phyloP scores from a whole-genome alignment of 306 rosid genomes.

The Castanea mollissima region DNA sequence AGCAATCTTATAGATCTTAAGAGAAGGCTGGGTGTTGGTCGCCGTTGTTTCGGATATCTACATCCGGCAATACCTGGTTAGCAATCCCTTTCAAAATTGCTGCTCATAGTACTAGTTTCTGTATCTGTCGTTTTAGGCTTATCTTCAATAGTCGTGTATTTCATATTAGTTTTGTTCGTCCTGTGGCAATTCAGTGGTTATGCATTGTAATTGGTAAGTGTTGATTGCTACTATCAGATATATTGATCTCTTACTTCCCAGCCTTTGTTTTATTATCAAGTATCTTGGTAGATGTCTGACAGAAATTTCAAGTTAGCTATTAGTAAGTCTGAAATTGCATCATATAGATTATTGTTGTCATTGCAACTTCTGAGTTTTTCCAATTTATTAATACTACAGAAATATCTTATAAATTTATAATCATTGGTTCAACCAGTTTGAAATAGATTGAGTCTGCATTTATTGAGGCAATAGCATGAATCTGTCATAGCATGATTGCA shows the following conservation, averaged over 20 bases:
- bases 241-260: neutral
- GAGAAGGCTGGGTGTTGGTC: constrained; percentile 96
- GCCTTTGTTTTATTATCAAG: neutral
- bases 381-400: neutral
- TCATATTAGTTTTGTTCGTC: neutral
- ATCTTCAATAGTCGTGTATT: constrained; percentile 1
- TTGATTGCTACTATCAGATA: neutral
- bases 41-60: constrained; percentile 91
- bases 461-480: constrained; percentile 1
- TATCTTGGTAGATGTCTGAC: neutral
- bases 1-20: constrained; percentile 96
- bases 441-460: constrained; percentile 9
- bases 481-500: neutral
- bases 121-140: constrained; percentile 11
- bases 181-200: neutral
- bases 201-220: neutral
- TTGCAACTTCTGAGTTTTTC: neutral
- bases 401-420: neutral
- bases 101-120: constrained; percentile 13
- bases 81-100: constrained; percentile 31
- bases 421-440: neutral
- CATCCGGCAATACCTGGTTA: constrained; percentile 95
- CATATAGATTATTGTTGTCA: neutral
- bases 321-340: neutral
- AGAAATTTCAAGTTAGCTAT: neutral